Conservation (phyloP, 139 green algal species). For the Volvox reticuliferus region DNA sequence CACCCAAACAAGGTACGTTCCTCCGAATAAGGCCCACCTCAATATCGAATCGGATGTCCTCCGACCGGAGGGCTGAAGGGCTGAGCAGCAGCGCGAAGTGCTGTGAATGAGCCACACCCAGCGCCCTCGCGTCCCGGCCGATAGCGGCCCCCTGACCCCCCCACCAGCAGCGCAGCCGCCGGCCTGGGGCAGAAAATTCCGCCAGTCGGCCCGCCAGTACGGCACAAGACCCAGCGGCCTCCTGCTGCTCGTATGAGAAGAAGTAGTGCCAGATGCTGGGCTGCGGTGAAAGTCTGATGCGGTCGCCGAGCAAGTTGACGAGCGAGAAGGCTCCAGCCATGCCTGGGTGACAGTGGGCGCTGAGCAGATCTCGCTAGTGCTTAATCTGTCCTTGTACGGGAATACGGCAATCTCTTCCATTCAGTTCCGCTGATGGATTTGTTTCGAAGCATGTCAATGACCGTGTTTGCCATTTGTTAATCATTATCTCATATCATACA, state of each 20-base stretch:
- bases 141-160: background rate
- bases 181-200: background rate
- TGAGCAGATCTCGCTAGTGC: too few relatives aligned
- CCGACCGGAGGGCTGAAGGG: background rate
- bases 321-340: background rate
- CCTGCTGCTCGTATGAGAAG: background rate
- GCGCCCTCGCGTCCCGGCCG: background rate
- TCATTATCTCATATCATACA: too few relatives aligned
- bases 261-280: conserved; percentile 1
- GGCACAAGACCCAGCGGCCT: background rate
- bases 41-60: background rate
- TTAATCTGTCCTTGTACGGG: too few relatives aligned
- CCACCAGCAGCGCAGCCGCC: background rate
- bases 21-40: too few relatives aligned
- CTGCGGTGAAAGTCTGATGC: background rate
- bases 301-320: background rate
- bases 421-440: too few relatives aligned
- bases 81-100: background rate
- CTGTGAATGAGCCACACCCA: background rate
- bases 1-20: too few relatives aligned
- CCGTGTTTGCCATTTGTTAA: too few relatives aligned
- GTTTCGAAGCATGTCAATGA: too few relatives aligned
- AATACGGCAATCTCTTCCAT: too few relatives aligned
- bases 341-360: background rate
- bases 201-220: background rate